Evolutionary conservation across 331 rosid genomes (phyloP), one percentile per base, ranked within the genome.

Genomic region (Dryas integrifolia): DNA sequence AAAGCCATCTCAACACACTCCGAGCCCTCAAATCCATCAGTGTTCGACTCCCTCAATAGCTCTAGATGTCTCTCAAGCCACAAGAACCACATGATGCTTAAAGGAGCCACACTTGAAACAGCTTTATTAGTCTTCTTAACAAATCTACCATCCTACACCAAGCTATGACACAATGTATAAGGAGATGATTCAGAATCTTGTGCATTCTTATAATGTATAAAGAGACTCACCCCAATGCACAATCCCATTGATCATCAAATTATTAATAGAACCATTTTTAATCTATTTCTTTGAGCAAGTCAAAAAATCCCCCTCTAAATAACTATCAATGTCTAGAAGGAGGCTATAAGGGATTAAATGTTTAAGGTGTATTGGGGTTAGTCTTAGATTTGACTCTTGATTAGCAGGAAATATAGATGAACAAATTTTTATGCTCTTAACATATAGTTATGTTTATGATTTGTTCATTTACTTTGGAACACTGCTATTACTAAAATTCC

Each of bases 21-120:
- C 12, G 53, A 65, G 53, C 55, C 53, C 6, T 65, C 50, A 9
- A 5, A 14, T 18, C 4, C 16, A 16, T 26, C 12, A 48, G 44
- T 35, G 14, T 35, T 14, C 43, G 58, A 67, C 46, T 48, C 5
- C 12, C 15, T 49, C 2, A 15, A 40, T 30, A 48, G 45, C 58
- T 67, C 56, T 47, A 45, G 40, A 21, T 47, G 70, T n/a, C 44
- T 24, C 24, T 48, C 45, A 30, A 30, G 58, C 44, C 14, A 35
- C 45, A 67, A 14, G 11, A 67, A 67, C 58, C 45, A 67, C 58
- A 48, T 35, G 43, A 67, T 26, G 47, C 57, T 26, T 67, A 38
- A 13, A 67, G 21, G 13, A 48, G 1, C 30, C 0, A 7, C 26
- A 12, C 7, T 15, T 26, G 14, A 7, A 30, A 26, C 8, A 67